A percentile compares a stretch with the other conserved stretches of the same genome.
These are phyloP conservation scores for Helotiales sp. DNA, from an alignment of 2,329 filamentous ascomycete species.

Conservation along the genomic window DNA sequence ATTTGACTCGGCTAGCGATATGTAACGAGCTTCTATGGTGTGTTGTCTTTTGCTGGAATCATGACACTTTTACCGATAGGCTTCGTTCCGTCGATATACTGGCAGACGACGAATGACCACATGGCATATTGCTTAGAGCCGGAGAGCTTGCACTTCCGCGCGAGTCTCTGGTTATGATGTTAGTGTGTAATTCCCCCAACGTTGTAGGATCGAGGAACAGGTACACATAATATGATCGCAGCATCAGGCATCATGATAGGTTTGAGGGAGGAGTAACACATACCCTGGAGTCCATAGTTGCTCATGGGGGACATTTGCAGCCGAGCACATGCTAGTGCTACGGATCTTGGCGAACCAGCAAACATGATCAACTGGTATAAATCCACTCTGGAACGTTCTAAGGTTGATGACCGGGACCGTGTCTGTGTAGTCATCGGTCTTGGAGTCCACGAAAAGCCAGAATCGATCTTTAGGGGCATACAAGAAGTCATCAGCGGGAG, in stretches of 20 bases:
- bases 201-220: not conserved
- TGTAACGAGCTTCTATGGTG: not conserved
- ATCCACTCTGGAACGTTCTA: constrained; percentile 27
- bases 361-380: constrained; percentile 29
- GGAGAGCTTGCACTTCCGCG: constrained; percentile 23
- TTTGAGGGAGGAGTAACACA: not conserved
- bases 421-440: constrained; percentile 8
- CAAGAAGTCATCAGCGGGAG: constrained; percentile 19
- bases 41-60: constrained; percentile 22
- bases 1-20: constrained; percentile 12
- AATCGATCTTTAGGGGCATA: constrained; percentile 31
- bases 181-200: not conserved
- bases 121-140: constrained; percentile 20
- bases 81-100: constrained; percentile 24
- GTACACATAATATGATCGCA: not conserved
- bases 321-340: not conserved
- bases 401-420: constrained; percentile 37
- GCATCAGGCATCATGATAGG: not conserved
- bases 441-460: constrained; percentile 30
- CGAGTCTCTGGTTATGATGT: constrained; percentile 12
- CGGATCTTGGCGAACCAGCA: constrained; percentile 34
- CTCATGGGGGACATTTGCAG: constrained; percentile 17
- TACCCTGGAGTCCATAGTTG: constrained; percentile 35
- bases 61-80: constrained; percentile 22
- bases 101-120: constrained; percentile 34